Evolutionary conservation across 2,329 filamentous ascomycete species (phyloP).

Genomic region (Tricladium varicosporioides): DNA sequence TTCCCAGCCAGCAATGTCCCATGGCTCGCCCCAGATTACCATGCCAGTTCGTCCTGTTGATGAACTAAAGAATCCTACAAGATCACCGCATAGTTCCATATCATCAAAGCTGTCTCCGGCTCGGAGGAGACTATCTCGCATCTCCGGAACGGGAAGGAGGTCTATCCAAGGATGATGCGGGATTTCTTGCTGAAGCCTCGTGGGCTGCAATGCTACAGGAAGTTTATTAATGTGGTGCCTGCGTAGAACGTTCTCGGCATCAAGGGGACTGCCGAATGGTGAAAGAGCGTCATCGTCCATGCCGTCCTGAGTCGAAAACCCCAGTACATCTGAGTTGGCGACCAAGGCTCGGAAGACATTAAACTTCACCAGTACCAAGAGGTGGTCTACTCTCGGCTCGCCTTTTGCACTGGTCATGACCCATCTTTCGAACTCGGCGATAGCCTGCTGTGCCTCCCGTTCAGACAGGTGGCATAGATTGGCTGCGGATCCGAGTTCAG

Average conservation of each 20-base stretch:
- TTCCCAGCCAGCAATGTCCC: slow-evolving; percentile 30
- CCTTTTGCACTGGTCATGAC: background rate
- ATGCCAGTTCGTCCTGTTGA: slow-evolving; percentile 26
- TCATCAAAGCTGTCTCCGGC: slow-evolving; percentile 35
- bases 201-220: slow-evolving; percentile 34
- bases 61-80: slow-evolving; percentile 30
- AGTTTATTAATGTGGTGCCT: background rate
- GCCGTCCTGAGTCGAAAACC: slow-evolving; percentile 5
- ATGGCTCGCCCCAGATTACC: slow-evolving; percentile 35
- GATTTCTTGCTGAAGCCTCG: slow-evolving; percentile 35
- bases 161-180: slow-evolving; percentile 41
- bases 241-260: too few relatives aligned
- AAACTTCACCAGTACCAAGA: slow-evolving; percentile 19
- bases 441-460: background rate
- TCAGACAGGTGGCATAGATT: background rate
- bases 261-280: background rate
- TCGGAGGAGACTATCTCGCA: slow-evolving; percentile 41
- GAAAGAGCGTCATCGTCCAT: slow-evolving; percentile 7
- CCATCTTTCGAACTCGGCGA: background rate
- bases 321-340: slow-evolving; percentile 8
- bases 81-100: slow-evolving; percentile 35
- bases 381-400: slow-evolving; percentile 13
- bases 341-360: slow-evolving; percentile 19
- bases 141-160: slow-evolving; percentile 35
- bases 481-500: background rate